These are phyloP conservation scores for Fusarium cyanostomum DNA, from an alignment of 2,329 filamentous ascomycete genomes.

Conservation along the genomic window DNA sequence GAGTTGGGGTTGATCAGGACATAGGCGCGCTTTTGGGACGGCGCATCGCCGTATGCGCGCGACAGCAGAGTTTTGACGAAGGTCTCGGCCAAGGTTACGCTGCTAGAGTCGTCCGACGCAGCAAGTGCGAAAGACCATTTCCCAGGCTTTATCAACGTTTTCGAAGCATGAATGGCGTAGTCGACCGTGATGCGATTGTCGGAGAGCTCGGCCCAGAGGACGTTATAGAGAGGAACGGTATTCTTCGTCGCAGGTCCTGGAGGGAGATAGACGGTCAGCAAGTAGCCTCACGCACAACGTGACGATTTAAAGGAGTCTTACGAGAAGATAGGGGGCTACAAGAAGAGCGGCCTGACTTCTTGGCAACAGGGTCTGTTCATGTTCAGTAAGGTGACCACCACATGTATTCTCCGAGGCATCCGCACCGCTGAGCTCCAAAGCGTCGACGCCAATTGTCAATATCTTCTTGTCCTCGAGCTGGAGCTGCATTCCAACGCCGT, in stretches of 20 bases:
- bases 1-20: constrained; percentile 92
- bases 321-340: constrained; percentile 33
- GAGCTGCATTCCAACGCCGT: constrained; percentile 42
- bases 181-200: constrained; percentile 72
- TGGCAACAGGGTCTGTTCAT: constrained; percentile 35
- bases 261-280: constrained; percentile 11
- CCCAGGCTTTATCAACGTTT: constrained; percentile 67
- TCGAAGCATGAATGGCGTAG: constrained; percentile 71
- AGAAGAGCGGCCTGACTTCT: constrained; percentile 35
- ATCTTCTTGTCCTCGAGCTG: constrained; percentile 45
- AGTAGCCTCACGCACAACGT: not conserved
- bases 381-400: constrained; percentile 20
- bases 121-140: constrained; percentile 65
- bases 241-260: constrained; percentile 41
- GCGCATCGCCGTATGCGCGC: constrained; percentile 74
- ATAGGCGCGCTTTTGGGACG: constrained; percentile 80
- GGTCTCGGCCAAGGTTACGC: constrained; percentile 55
- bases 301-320: constrained; percentile 12
- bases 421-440: constrained; percentile 50
- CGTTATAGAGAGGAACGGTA: constrained; percentile 78
- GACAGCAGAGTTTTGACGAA: constrained; percentile 75
- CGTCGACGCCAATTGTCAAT: constrained; percentile 45
- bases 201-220: constrained; percentile 80
- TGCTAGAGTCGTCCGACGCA: constrained; percentile 21
- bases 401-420: constrained; percentile 17